These are phyloP conservation scores for Solanum infundibuliforme DNA, from an alignment of 257 asterid genomes.

Conservation along the genomic window DNA sequence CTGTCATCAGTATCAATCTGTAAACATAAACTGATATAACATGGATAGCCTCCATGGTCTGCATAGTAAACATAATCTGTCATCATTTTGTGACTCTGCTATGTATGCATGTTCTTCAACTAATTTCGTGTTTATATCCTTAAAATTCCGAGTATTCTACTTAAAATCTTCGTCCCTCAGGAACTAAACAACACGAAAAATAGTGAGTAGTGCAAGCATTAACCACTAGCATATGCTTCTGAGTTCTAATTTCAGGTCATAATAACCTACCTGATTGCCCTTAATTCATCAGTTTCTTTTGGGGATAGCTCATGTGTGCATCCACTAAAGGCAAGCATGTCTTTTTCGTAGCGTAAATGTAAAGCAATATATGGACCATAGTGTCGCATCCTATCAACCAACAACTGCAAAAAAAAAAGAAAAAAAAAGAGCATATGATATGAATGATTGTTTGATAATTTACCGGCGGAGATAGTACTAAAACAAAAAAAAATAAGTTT, in stretches of 20 bases:
- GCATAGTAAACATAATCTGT: neutral
- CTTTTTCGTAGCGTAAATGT: slow-evolving; percentile 90
- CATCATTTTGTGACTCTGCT: neutral
- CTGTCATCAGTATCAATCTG: neutral
- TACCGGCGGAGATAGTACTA: neutral
- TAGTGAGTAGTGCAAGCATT: neutral
- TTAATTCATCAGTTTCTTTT: slow-evolving; percentile 80
- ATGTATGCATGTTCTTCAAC: neutral
- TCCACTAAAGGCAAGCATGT: slow-evolving; percentile 97
- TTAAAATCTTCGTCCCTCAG: neutral
- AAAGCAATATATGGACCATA: slow-evolving; percentile 74
- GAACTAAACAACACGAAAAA: neutral
- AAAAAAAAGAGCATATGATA: neutral
- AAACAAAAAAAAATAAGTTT: neutral
- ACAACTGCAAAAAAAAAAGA: slow-evolving; percentile 35
- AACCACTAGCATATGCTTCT: neutral
- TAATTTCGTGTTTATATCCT: neutral
- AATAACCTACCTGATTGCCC: slow-evolving; percentile 50
- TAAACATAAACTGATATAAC: neutral
- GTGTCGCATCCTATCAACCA: slow-evolving; percentile 76
- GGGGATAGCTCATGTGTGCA: slow-evolving; percentile 76
- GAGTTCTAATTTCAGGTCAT: neutral
- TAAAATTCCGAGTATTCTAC: neutral
- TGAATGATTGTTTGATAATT: neutral
- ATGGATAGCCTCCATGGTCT: neutral